Evolutionary conservation across 192 early-diverging fungal species (phyloP).

Genomic region (Jimgerdemannia lactiflua): DNA sequence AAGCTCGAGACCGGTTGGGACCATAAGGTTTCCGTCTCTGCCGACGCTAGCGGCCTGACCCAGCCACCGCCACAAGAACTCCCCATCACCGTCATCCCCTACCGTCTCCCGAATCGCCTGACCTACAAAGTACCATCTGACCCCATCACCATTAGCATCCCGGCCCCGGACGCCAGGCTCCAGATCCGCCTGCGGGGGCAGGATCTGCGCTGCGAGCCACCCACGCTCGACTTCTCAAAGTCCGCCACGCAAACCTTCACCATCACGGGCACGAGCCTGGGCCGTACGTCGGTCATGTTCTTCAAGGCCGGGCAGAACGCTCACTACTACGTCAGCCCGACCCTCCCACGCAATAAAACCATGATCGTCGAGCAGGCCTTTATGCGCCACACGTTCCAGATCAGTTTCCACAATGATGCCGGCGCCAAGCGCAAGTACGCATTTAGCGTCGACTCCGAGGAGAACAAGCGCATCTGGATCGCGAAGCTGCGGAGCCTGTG

Average conservation of each 20-base stretch:
- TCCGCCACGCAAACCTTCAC: constrained; percentile 49
- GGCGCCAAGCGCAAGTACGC: constrained; percentile 23
- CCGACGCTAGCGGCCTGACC: neutral
- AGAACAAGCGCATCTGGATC: constrained; percentile 22
- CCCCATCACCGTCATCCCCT: constrained; percentile 34
- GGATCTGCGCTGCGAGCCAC: constrained; percentile 53
- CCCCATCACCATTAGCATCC: constrained; percentile 53
- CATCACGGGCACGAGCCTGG: constrained; percentile 51
- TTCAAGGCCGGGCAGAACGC: constrained; percentile 43
- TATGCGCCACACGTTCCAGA: constrained; percentile 63
- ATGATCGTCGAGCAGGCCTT: constrained; percentile 63
- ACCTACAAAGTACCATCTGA: constrained; percentile 52
- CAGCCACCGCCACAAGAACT: constrained; percentile 13
- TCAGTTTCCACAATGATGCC: constrained; percentile 38
- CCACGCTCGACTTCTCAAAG: constrained; percentile 51
- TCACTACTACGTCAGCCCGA: constrained; percentile 39
- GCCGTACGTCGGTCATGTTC: constrained; percentile 62
- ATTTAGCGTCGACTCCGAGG: constrained; percentile 34
- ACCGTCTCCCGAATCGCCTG: constrained; percentile 49
- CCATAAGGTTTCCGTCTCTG: constrained; percentile 5
- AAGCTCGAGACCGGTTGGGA: constrained; percentile 47
- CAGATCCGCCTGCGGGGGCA: constrained; percentile 57
- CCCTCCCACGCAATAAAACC: constrained; percentile 46
- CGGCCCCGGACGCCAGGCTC: constrained; percentile 49
- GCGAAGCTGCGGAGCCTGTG: constrained; percentile 15